Conservation (phyloP, 495 filamentous ascomycete species). For the Neurospora sp. region DNA sequence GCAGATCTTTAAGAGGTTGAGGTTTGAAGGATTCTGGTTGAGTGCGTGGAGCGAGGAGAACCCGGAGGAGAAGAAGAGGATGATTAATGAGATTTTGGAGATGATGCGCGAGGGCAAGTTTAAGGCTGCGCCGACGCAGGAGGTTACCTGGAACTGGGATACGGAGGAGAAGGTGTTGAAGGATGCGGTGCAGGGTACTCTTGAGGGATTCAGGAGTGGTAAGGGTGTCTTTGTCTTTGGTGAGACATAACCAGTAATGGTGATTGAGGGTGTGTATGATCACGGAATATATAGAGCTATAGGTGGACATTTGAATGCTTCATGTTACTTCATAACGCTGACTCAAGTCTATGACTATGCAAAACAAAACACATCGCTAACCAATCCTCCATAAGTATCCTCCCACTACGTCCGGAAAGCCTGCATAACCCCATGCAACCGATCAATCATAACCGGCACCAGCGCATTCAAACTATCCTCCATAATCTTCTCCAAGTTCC, state of each 20-base stretch:
- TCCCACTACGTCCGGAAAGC: conserved; percentile 59
- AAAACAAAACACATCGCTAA: neutral
- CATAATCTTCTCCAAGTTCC: conserved; percentile 77
- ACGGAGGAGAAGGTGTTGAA: conserved; percentile 58
- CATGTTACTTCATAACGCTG: neutral
- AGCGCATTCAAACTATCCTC: conserved; percentile 80
- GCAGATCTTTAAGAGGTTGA: conserved; percentile 83
- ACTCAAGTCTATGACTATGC: neutral
- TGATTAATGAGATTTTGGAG: conserved; percentile 70
- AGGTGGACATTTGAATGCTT: neutral
- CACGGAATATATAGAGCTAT: neutral
- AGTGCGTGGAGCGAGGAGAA: conserved; percentile 76
- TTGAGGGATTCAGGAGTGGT: conserved; percentile 68
- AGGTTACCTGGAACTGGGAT: conserved; percentile 71
- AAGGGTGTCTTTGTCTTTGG: conserved; percentile 84
- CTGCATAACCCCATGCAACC: conserved; percentile 88
- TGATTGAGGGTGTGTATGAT: neutral
- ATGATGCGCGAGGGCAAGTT: conserved; percentile 67
- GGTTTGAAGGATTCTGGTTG: conserved; percentile 90
- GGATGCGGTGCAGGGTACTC: conserved; percentile 69
- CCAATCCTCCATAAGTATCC: neutral
- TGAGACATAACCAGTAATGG: conserved; percentile 25
- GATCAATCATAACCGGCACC: conserved; percentile 88
- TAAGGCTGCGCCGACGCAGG: conserved; percentile 67
- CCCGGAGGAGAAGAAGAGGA: conserved; percentile 62